Evolutionary conservation across 306 rosid genomes (phyloP), one percentile per base, ranked within the genome.

Genomic region (Vigna radiata): DNA sequence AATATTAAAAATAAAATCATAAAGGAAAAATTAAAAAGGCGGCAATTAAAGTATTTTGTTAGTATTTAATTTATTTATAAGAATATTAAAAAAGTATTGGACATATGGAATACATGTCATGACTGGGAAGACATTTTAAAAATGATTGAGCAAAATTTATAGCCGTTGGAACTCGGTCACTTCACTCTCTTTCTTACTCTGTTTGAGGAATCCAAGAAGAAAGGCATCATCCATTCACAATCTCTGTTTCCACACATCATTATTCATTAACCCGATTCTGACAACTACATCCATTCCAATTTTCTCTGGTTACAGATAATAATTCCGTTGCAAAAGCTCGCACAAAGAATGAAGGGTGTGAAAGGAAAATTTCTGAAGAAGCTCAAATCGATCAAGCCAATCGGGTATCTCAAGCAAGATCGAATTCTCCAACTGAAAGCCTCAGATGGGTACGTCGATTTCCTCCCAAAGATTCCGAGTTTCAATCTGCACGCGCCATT

Each of bases 321-420:
- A 47, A 73, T 70, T 56, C 68, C 23, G 16, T 17, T 21, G 19
- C 16, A 72, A 55, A 53, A 63, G 1, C 58, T 68, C 41, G 3
- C 13, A 3, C 14, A 2, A 64, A 50, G 61, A 23, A 91, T 89
- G 96, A 89, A 83, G 79, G 95, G 91, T 41, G 14, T 95, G 87
- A 89, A 86, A 73, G 96, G 96, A 33, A 95, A 86, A 17, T 60
- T 95, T 33, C 27, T 90, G 84, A 92, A 88, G 92, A 95, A 87
- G 85, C 87, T 95, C 56, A 95, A 92, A 81, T 87, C 97, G n/a
- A 87, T 92, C 76, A 75, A 74, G 52, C 97, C 87, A 14, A 60
- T 85, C 56, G 89, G 61, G 11, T 79, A 82, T 82, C 84, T 91
- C 73, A 91, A 84, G 39, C 88, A 81, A 61, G 96, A 92, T 68